Base-by-base conservation (phyloP, 2,329 filamentous ascomycete genomes). In the Fusarium sp. region DNA sequence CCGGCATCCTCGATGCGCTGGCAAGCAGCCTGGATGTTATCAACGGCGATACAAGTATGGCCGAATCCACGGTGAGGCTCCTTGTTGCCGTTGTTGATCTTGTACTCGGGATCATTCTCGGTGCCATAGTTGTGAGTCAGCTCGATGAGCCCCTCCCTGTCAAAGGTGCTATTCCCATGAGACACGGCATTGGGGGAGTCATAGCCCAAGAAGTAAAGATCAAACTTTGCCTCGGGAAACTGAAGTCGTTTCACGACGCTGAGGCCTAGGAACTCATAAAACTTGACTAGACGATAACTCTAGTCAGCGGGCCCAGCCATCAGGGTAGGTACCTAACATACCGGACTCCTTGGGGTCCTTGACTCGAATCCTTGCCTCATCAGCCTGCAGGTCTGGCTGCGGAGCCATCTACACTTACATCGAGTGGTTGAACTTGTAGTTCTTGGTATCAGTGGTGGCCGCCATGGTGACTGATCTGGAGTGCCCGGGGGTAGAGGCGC, bases 121-220 rank as follows among this genome's bases (percentile, higher is more conserved):
- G 95, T 98, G 80, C 96, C 96, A 83, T 98, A 95, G 84, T 92
- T 92, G 83, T 92, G 90, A 64, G 90, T 92, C 73, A 99, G 89
- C 84, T 99, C 96, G 74, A 99, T 91, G 45, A 98, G 89, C 56
- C 94, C 96, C 83, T 97, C 93, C 64, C 96, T 93, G 83, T 98
- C 94, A 86, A 92, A 95, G 34, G 84, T 80, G 79, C 92, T 90
- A 73, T 91, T 91, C 78, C 92, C 93, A 66, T 89, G 87, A 11
- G 93, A 96, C n/a, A 90, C 85, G 16, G 96, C 93, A 40, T 89
- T 87, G 11, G 94, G 90, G 35, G 90, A 89, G 81, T 98, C 93
- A 85, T 97, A 98, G 69, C 92, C 95, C 69, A 99, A 88, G 85
- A 98, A 98, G 87, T 98, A 98, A 31, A 98, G 90, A 79, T 96